Conservation (phyloP, 371 early-diverging fungal genomes). For the Rhizopus sp. region DNA sequence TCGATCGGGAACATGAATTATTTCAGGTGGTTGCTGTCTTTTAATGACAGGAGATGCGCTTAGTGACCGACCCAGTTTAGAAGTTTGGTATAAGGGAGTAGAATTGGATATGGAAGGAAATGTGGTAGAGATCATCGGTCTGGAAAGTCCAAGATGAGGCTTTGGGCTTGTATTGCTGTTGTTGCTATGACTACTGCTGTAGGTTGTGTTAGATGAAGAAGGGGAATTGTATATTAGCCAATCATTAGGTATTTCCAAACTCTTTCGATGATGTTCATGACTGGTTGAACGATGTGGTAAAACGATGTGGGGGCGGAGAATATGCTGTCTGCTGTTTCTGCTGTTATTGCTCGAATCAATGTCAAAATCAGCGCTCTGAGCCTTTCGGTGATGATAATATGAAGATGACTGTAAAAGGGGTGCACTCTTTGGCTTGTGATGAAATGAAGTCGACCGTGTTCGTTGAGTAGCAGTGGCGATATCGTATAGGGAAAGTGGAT, state of each 20-base stretch:
- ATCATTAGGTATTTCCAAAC: constrained; percentile 42
- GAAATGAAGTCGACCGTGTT: constrained; percentile 6
- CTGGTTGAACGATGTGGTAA: constrained; percentile 24
- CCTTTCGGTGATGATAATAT: constrained; percentile 39
- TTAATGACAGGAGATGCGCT: constrained; percentile 14
- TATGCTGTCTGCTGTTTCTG: constrained; percentile 15
- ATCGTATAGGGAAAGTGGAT: constrained; percentile 52
- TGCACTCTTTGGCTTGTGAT: constrained; percentile 12
- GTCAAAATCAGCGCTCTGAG: constrained; percentile 46
- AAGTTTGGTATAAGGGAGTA: constrained; percentile 9
- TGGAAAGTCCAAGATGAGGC: constrained; percentile 24
- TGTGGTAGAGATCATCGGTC: constrained; percentile 46
- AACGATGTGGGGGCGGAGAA: constrained; percentile 42
- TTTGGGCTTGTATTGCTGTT: constrained; percentile 2
- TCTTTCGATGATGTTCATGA: constrained; percentile 26
- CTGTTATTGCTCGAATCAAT: constrained; percentile 3
- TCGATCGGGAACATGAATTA: constrained; percentile 25
- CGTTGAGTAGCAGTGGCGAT: constrained; percentile 30
- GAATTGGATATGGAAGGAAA: constrained; percentile 34
- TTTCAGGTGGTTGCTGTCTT: constrained; percentile 14
- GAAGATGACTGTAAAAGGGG: neutral
- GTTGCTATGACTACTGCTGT: constrained; percentile 7
- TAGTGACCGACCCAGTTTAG: constrained; percentile 23
- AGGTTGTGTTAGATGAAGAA: constrained; percentile 10
- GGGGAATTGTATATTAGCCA: constrained; percentile 26